Conservation (phyloP, 495 filamentous ascomycete genomes). For the Xylaria intraflava region DNA sequence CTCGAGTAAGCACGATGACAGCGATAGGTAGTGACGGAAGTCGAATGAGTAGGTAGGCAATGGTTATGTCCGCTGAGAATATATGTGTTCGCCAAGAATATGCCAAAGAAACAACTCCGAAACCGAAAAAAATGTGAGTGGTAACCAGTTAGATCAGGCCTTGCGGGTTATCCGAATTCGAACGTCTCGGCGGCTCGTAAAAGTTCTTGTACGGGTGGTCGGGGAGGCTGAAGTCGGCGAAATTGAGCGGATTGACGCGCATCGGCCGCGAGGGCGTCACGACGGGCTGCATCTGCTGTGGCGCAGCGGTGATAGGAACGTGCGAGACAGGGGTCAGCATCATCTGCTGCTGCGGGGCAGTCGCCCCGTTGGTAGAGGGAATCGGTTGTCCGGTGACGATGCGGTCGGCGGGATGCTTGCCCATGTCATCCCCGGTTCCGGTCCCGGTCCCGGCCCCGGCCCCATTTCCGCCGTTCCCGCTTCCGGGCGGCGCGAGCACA, state of each 20-base stretch:
- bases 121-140: neutral
- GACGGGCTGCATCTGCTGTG: slow-evolving; percentile 24
- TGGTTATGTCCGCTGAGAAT: neutral
- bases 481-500: slow-evolving; percentile 8
- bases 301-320: slow-evolving; percentile 9
- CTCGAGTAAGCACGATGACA: neutral
- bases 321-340: neutral
- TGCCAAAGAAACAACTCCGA: neutral
- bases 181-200: slow-evolving; percentile 46
- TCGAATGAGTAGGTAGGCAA: neutral
- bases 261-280: slow-evolving; percentile 29
- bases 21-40: neutral
- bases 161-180: slow-evolving; percentile 19
- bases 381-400: neutral
- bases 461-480: no score
- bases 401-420: neutral
- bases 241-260: slow-evolving; percentile 57
- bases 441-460: neutral
- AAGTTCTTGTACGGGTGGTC: slow-evolving; percentile 70
- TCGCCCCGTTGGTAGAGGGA: neutral
- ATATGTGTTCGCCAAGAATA: neutral
- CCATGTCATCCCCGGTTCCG: neutral
- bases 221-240: slow-evolving; percentile 64
- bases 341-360: slow-evolving; percentile 17
- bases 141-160: slow-evolving; percentile 14